Conservation (phyloP, 352 stramenopile species). For the Pythium coloratum region DNA sequence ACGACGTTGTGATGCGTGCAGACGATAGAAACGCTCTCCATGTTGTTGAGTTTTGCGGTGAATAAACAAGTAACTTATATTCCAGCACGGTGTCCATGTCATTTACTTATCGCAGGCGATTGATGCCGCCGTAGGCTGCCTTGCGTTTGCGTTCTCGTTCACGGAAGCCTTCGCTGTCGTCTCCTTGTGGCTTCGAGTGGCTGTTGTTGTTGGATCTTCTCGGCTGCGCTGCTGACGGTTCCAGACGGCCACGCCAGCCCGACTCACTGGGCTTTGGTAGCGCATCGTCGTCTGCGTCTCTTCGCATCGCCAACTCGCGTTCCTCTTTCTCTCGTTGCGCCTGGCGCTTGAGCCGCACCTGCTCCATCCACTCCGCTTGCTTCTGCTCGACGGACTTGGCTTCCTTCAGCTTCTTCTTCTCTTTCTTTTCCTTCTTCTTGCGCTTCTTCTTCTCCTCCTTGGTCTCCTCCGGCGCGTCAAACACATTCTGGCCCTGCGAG, state of each 20-base stretch:
- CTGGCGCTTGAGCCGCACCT: slow-evolving; percentile 28
- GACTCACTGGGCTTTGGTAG: slow-evolving; percentile 42
- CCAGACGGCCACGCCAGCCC: slow-evolving; percentile 63
- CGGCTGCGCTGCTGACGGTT: slow-evolving; percentile 35
- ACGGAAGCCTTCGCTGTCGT: slow-evolving; percentile 24
- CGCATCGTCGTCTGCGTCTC: slow-evolving; percentile 11
- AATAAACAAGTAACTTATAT: slow-evolving; percentile 7
- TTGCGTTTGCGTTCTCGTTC: slow-evolving; percentile 30
- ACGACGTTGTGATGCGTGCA: slow-evolving; percentile 4
- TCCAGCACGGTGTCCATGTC: not conserved
- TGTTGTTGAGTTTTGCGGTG: slow-evolving; percentile 27
- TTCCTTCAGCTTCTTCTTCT: slow-evolving; percentile 49
- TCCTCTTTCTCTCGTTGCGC: slow-evolving; percentile 32
- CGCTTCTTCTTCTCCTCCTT: slow-evolving; percentile 61
- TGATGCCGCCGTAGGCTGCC: slow-evolving; percentile 58
- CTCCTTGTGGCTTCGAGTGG: slow-evolving; percentile 15
- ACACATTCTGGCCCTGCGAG: slow-evolving; percentile 81
- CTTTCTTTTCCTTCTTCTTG: slow-evolving; percentile 57
- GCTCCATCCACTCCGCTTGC: slow-evolving; percentile 30
- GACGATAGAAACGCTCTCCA: slow-evolving; percentile 25
- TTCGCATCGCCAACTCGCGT: slow-evolving; percentile 20
- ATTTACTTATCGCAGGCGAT: slow-evolving; percentile 42
- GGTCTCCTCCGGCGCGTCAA: slow-evolving; percentile 56
- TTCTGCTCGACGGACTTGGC: slow-evolving; percentile 50
- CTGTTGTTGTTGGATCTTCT: slow-evolving; percentile 18